Evolutionary conservation across 129 eudicot genomes (phyloP).

Genomic region (Apium graveolens): DNA sequence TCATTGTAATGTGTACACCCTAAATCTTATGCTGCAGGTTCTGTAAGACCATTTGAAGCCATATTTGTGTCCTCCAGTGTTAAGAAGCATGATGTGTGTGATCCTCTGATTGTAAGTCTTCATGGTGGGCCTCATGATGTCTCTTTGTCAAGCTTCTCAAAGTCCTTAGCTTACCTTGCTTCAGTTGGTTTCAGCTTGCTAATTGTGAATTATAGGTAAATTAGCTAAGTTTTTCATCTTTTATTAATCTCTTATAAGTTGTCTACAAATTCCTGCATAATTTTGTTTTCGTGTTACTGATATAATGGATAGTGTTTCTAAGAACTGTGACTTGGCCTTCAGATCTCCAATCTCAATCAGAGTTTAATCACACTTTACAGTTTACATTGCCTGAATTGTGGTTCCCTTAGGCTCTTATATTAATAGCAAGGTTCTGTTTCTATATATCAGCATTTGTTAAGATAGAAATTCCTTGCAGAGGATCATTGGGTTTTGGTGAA

Average conservation of each 20-base stretch:
- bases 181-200: conserved; percentile 82
- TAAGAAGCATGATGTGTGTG: conserved; percentile 30
- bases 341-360: neutral
- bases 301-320: neutral
- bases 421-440: neutral
- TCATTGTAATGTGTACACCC: neutral
- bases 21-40: conserved; percentile 35
- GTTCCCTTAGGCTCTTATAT: neutral
- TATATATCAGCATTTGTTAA: conserved; percentile 7
- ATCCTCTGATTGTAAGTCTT: conserved; percentile 78
- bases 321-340: neutral
- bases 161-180: conserved; percentile 65
- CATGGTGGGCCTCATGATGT: conserved; percentile 90
- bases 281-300: neutral
- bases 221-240: neutral
- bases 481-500: conserved; percentile 96
- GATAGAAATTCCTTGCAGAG: conserved; percentile 40
- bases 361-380: neutral
- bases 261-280: neutral
- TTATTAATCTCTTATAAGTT: neutral
- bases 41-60: conserved; percentile 69
- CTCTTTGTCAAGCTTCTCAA: conserved; percentile 59
- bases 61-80: conserved; percentile 71
- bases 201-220: conserved; percentile 81
- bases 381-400: neutral